Conservation (phyloP, 768 basidiomycete species). For the Crucibulum laeve region DNA sequence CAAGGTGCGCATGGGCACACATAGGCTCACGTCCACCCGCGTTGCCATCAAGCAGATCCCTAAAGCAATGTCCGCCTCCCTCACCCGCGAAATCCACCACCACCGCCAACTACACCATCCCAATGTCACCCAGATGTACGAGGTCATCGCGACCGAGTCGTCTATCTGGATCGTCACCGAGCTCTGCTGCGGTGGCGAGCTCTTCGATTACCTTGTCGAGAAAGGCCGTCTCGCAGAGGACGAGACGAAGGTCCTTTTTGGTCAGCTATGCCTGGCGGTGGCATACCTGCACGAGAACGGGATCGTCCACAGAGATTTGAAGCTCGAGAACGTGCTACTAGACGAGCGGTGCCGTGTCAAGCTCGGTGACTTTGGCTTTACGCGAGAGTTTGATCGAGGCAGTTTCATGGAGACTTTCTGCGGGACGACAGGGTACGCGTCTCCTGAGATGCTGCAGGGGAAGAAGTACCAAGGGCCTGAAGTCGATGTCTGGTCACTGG, state of each 20-base stretch:
- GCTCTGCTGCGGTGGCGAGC: slow-evolving; percentile 93
- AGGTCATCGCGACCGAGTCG: slow-evolving; percentile 95
- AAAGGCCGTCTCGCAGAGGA: slow-evolving; percentile 83
- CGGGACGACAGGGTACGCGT: slow-evolving; percentile 91
- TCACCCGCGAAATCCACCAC: slow-evolving; percentile 98
- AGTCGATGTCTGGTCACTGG: slow-evolving; percentile 95
- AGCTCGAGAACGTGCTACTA: slow-evolving; percentile 90
- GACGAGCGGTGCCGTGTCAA: slow-evolving; percentile 91
- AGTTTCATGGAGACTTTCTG: slow-evolving; percentile 88
- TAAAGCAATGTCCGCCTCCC: slow-evolving; percentile 83
- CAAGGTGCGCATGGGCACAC: slow-evolving; percentile 91
- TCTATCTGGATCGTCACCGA: slow-evolving; percentile 98
- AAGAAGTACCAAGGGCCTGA: slow-evolving; percentile 91
- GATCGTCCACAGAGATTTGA: slow-evolving; percentile 95
- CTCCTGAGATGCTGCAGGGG: slow-evolving; percentile 88
- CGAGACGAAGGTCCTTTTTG: slow-evolving; percentile 86
- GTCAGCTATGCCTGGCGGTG: slow-evolving; percentile 92
- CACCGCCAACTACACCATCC: slow-evolving; percentile 96
- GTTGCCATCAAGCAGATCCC: slow-evolving; percentile 99
- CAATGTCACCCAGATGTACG: slow-evolving; percentile 92
- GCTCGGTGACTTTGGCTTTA: slow-evolving; percentile 93
- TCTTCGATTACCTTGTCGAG: slow-evolving; percentile 97
- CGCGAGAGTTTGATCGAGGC: slow-evolving; percentile 82
- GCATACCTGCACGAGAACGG: slow-evolving; percentile 90
- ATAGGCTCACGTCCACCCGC: slow-evolving; percentile 85